phyloP scores from a whole-genome alignment of 2,329 filamentous ascomycete species.

The Aspergillus hiratsukae region DNA sequence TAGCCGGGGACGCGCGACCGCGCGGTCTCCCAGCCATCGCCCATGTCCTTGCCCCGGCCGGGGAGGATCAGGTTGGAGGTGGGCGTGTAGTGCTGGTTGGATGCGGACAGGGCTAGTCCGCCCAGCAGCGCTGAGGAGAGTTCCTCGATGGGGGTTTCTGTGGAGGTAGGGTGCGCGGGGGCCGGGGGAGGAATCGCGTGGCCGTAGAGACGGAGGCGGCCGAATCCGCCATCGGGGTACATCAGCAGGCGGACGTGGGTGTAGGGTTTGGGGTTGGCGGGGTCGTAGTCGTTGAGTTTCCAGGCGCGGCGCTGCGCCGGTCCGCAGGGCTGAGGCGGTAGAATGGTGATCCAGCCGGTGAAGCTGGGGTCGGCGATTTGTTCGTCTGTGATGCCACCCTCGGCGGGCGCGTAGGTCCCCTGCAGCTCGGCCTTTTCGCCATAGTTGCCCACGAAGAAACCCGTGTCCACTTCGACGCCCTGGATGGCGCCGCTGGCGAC shows the following conservation, averaged over 20 bases:
- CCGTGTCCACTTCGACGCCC: slow-evolving; percentile 44
- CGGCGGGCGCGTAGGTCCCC: slow-evolving; percentile 24
- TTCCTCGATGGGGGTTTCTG: slow-evolving; percentile 27
- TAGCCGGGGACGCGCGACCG: slow-evolving; percentile 37
- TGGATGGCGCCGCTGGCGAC: slow-evolving; percentile 40
- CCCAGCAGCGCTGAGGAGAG: slow-evolving; percentile 40
- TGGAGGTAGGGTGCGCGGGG: neutral
- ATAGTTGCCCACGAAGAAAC: slow-evolving; percentile 44
- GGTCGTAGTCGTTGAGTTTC: slow-evolving; percentile 26
- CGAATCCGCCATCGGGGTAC: slow-evolving; percentile 46
- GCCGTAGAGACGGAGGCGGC: slow-evolving; percentile 40
- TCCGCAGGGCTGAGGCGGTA: slow-evolving; percentile 36
- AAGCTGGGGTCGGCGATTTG: slow-evolving; percentile 31
- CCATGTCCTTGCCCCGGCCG: slow-evolving; percentile 43
- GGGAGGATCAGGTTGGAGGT: slow-evolving; percentile 39
- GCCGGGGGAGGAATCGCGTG: slow-evolving; percentile 35
- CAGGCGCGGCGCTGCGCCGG: slow-evolving; percentile 41
- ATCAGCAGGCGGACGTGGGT: slow-evolving; percentile 43
- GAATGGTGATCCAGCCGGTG: slow-evolving; percentile 36
- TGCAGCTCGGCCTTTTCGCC: slow-evolving; percentile 41
- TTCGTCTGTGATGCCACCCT: slow-evolving; percentile 20
- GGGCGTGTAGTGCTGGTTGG: slow-evolving; percentile 41
- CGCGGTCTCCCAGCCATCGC: slow-evolving; percentile 43
- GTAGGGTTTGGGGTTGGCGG: slow-evolving; percentile 28
- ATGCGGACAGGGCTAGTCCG: slow-evolving; percentile 36